A percentile compares a stretch with the other conserved stretches of the same genome.
Evolutionary conservation across 352 stramenopile genomes (phyloP).

Genomic region (Phytopythium oedochilum): DNA sequence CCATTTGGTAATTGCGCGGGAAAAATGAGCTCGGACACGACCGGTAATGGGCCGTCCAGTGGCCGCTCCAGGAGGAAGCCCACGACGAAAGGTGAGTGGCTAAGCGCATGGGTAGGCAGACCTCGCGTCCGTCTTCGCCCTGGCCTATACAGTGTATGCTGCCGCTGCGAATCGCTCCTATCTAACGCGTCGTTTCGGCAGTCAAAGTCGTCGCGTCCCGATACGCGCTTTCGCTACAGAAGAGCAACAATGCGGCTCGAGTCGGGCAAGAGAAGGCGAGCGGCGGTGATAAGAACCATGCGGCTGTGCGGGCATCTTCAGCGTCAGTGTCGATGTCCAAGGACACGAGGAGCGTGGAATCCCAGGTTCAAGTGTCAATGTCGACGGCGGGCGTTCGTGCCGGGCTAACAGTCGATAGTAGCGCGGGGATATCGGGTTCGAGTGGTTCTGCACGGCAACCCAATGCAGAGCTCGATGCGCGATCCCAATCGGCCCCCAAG

Average conservation of each 20-base stretch:
- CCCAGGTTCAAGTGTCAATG: not conserved
- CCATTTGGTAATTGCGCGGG: not conserved
- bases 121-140: not conserved
- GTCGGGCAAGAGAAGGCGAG: not conserved
- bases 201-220: constrained; percentile 57
- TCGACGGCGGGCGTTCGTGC: too few species aligned
- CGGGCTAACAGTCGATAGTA: not conserved
- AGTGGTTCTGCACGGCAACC: not conserved
- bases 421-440: not conserved
- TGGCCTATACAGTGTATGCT: not conserved
- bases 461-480: too few species aligned
- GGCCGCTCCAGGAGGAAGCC: not conserved
- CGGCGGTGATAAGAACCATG: not conserved
- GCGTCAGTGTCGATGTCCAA: not conserved
- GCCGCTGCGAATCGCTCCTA: not conserved
- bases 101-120: not conserved
- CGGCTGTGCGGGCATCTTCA: not conserved
- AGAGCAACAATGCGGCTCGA: constrained; percentile 24
- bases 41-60: not conserved
- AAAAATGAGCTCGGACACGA: not conserved
- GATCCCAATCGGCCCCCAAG: too few species aligned
- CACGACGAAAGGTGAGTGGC: constrained; percentile 6
- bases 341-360: not conserved
- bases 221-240: constrained; percentile 50
- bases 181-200: constrained; percentile 1